Evolutionary conservation across 805 yeast genomes (phyloP).

Genomic region (Torulaspora maleeae): DNA sequence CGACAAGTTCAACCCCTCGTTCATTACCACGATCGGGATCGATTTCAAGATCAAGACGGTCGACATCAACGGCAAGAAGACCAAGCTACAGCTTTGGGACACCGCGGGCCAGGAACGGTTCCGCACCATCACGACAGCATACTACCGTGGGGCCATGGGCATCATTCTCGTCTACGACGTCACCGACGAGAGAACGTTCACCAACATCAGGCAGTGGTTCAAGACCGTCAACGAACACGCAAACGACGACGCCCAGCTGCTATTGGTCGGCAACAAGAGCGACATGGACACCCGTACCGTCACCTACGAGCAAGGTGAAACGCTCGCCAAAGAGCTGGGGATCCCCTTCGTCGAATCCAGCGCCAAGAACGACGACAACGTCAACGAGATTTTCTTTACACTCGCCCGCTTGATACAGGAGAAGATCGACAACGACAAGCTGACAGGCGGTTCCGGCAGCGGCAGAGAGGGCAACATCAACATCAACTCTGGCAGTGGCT

Average conservation of each 20-base stretch:
- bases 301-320: conserved; percentile 83
- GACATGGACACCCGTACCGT: conserved; percentile 89
- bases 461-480: conserved; percentile 45
- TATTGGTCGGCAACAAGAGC: conserved; percentile 92
- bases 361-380: conserved; percentile 90
- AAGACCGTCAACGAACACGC: conserved; percentile 96
- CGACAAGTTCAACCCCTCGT: conserved; percentile 93
- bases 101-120: conserved; percentile 97
- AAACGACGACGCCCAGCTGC: conserved; percentile 88
- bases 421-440: conserved; percentile 49
- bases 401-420: conserved; percentile 84
- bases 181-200: conserved; percentile 85
- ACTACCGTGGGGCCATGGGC: conserved; percentile 87
- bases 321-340: conserved; percentile 77
- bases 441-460: conserved; percentile 49
- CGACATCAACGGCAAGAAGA: conserved; percentile 86
- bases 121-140: conserved; percentile 90
- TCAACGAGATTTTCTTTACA: conserved; percentile 85
- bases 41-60: conserved; percentile 97
- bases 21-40: conserved; percentile 96
- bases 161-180: conserved; percentile 80
- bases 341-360: conserved; percentile 93
- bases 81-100: conserved; percentile 95
- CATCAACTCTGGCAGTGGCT: conserved; percentile 44
- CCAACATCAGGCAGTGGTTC: conserved; percentile 91